Base-by-base conservation (phyloP, 176 grass and related monocot species). In the Dactylis glomerata region DNA sequence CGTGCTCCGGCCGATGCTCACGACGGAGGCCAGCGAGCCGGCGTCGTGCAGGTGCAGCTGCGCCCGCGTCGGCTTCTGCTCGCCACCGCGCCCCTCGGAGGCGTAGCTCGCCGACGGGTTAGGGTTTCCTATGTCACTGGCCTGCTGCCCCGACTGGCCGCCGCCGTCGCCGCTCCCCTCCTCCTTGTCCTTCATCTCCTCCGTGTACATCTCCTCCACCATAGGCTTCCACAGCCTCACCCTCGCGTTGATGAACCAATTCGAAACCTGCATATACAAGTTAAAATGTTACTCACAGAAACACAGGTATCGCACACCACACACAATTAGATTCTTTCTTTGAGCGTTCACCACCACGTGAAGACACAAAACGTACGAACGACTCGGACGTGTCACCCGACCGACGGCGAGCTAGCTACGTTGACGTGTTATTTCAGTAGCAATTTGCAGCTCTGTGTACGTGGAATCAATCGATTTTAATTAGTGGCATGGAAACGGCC, bases 121-220 rank as follows among this genome's bases (percentile, higher is more conserved):
- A 82, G 78, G 68, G 69, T 75, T 80, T 42, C 26, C 73, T 22
- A 12, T 55, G 22, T 84, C 44, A 42, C 75, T 80, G n/a, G 27
- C 67, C 46, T 85, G 64, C 32, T 10, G 15, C 44, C 42, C 4
- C 42, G 85, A 81, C 44, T 75, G 84, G 6, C 70, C 75, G 36
- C 63, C 54, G 0, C 77, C 74, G 34, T 65, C 30, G 27, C 34
- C 66, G 54, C 55, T 68, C 24, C 45, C 78, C 24, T 71, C 88
- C 12, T 80, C 85, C 78, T 85, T 78, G 36, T 94, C 89, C 75
- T 91, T 94, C 55, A 81, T 87, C 68, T 94, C 92, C 65, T 94
- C 87, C 89, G 71, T 20, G 87, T 94, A 94, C 92, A 94, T 94
- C 83, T 94, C 92, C 47, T 94, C 92, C 73, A 94, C 89, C 92